Conservation (phyloP, 2,329 filamentous ascomycete genomes). For the Fusarium albidum region DNA sequence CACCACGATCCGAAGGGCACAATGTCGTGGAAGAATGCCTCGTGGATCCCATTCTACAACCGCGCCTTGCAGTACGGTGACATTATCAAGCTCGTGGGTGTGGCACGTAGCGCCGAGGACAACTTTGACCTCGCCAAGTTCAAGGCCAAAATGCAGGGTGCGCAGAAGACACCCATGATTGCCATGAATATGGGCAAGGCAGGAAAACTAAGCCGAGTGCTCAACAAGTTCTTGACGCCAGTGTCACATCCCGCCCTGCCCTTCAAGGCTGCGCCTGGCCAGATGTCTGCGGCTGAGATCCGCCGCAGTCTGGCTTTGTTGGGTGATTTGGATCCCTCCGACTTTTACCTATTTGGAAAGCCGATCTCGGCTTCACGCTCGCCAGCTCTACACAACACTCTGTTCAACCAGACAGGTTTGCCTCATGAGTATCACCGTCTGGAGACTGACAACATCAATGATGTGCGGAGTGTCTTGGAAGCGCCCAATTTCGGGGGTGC, state of each 20-base stretch:
- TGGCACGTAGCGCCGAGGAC: conserved; percentile 78
- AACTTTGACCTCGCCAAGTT: conserved; percentile 88
- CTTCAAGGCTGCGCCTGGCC: conserved; percentile 92
- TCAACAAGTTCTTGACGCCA: conserved; percentile 93
- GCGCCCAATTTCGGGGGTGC: conserved; percentile 85
- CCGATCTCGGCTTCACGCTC: conserved; percentile 86
- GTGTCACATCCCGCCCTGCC: conserved; percentile 91
- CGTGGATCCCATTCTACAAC: conserved; percentile 92
- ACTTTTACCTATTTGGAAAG: conserved; percentile 88
- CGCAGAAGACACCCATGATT: conserved; percentile 85
- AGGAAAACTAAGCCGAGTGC: conserved; percentile 88
- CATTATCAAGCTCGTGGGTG: conserved; percentile 91
- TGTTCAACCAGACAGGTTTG: conserved; percentile 80
- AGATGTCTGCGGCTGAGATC: conserved; percentile 90
- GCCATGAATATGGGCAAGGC: conserved; percentile 93
- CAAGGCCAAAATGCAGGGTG: conserved; percentile 75
- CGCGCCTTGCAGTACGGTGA: conserved; percentile 89
- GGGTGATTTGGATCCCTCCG: conserved; percentile 77
- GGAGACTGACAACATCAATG: conserved; percentile 73
- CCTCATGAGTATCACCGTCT: conserved; percentile 82
- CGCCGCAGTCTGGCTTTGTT: conserved; percentile 79
- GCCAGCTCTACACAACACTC: conserved; percentile 86
- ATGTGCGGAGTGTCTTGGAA: conserved; percentile 72
- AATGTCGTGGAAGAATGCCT: conserved; percentile 90
- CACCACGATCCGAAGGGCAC: conserved; percentile 86